Evolutionary conservation across 2,329 filamentous ascomycete species (phyloP).

Genomic region (Fusarium subtropicale): DNA sequence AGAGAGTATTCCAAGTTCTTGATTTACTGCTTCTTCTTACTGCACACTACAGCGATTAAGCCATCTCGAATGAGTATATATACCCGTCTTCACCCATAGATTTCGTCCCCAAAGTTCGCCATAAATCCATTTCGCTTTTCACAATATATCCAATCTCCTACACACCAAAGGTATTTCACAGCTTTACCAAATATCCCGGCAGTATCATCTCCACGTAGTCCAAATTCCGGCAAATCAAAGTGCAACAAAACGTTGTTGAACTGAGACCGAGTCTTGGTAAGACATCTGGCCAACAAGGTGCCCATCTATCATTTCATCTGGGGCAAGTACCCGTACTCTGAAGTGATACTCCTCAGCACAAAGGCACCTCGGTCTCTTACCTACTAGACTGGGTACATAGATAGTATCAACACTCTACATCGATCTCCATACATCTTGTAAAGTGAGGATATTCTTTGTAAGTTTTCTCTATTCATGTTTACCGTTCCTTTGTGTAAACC

Average conservation of each 20-base stretch:
- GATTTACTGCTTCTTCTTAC: neutral
- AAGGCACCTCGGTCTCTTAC: neutral
- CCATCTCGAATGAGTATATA: neutral
- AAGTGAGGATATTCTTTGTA: neutral
- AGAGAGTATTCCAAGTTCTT: neutral
- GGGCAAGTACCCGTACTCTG: neutral
- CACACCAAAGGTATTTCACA: neutral
- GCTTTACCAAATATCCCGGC: neutral
- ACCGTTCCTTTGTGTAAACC: neutral
- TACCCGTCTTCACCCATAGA: neutral
- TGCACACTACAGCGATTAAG: conserved; percentile 3
- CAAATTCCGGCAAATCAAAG: conserved; percentile 14
- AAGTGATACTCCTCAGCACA: neutral
- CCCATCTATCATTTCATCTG: conserved; percentile 7
- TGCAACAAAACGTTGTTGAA: conserved; percentile 12
- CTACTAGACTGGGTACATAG: too few species aligned
- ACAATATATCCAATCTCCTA: neutral
- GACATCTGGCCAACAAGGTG: conserved; percentile 38
- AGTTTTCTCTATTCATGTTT: conserved; percentile 3
- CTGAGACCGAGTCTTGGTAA: neutral
- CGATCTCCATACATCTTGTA: neutral
- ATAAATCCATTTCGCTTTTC: neutral
- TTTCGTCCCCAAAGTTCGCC: too few species aligned
- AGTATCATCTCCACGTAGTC: conserved; percentile 3
- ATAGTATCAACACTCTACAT: neutral